These are phyloP conservation scores for Syzygium jambos DNA, from an alignment of 345 rosid genomes.

Conservation along the genomic window DNA sequence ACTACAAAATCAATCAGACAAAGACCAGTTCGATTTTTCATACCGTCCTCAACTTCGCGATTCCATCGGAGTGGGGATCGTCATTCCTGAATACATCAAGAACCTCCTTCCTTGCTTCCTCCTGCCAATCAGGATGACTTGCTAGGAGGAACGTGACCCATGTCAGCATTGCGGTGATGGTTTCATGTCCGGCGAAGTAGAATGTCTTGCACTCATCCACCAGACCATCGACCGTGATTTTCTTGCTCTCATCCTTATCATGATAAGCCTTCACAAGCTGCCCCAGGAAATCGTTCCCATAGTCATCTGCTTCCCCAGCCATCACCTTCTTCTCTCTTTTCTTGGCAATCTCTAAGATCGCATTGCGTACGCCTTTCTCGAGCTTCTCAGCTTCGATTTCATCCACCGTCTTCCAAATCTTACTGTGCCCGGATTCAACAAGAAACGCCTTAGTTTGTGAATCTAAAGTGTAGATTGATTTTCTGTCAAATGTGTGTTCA, in stretches of 20 bases:
- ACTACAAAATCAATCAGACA: background rate
- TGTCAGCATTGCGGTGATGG: conserved; percentile 9
- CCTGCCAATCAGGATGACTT: conserved; percentile 22
- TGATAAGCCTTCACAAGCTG: background rate
- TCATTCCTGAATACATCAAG: conserved; percentile 3
- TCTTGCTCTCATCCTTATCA: background rate
- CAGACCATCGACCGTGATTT: background rate
- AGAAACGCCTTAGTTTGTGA: background rate
- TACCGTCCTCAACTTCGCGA: background rate
- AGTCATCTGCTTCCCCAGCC: background rate
- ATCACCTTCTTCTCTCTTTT: conserved; percentile 3
- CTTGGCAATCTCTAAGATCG: background rate
- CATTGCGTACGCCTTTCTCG: background rate
- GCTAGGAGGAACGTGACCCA: conserved; percentile 25
- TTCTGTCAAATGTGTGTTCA: background rate
- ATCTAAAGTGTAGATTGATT: background rate
- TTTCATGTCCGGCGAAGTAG: background rate
- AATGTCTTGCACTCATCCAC: background rate
- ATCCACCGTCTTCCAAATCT: background rate
- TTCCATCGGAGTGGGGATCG: background rate
- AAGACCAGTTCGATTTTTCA: background rate
- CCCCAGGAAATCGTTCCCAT: background rate
- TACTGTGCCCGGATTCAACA: background rate
- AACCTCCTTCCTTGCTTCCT: conserved; percentile 16
- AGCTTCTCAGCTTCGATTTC: background rate